Percentiles rank a stretch among this genome's conserved stretches.
These are phyloP conservation scores for Colletotrichum nymphaeae DNA, from an alignment of 2,329 filamentous ascomycete species.

Conservation along the genomic window DNA sequence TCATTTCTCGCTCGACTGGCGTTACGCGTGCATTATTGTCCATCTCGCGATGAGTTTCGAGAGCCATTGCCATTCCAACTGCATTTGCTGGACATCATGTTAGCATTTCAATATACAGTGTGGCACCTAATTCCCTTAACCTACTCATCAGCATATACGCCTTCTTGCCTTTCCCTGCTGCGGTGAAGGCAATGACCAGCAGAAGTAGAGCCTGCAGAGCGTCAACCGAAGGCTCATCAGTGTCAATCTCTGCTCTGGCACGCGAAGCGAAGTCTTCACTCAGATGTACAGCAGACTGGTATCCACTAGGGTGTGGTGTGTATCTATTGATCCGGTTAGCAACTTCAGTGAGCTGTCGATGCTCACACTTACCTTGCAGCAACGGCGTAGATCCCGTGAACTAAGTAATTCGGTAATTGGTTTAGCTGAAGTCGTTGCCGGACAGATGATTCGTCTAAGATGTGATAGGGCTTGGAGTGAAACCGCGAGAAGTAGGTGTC, in stretches of 20 bases:
- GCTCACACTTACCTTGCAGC: conserved; percentile 64
- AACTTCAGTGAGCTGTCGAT: background rate
- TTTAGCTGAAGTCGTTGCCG: conserved; percentile 78
- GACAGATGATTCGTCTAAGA: conserved; percentile 81
- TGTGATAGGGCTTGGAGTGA: conserved; percentile 84
- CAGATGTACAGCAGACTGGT: conserved; percentile 73
- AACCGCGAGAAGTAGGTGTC: conserved; percentile 84
- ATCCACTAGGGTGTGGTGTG: conserved; percentile 73
- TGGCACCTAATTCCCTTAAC: conserved; percentile 34
- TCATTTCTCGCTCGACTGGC: conserved; percentile 78
- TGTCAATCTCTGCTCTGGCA: conserved; percentile 77
- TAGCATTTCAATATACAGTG: background rate
- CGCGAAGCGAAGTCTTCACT: conserved; percentile 80
- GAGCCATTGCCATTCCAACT: conserved; percentile 84
- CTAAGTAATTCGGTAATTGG: conserved; percentile 68
- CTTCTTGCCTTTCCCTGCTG: conserved; percentile 83
- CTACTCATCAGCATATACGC: conserved; percentile 87
- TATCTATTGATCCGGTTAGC: conserved; percentile 64
- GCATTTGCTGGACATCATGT: conserved; percentile 68
- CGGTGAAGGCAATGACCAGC: conserved; percentile 80
- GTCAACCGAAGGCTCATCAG: conserved; percentile 85
- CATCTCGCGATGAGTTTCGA: conserved; percentile 83
- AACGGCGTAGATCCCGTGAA: conserved; percentile 70
- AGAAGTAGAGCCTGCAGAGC: conserved; percentile 80
- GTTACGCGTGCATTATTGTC: conserved; percentile 71